Evolutionary conservation across 1,284 basidiomycete species (phyloP), one percentile per base, ranked within the genome.

Genomic region (Neolentinus lepideus): DNA sequence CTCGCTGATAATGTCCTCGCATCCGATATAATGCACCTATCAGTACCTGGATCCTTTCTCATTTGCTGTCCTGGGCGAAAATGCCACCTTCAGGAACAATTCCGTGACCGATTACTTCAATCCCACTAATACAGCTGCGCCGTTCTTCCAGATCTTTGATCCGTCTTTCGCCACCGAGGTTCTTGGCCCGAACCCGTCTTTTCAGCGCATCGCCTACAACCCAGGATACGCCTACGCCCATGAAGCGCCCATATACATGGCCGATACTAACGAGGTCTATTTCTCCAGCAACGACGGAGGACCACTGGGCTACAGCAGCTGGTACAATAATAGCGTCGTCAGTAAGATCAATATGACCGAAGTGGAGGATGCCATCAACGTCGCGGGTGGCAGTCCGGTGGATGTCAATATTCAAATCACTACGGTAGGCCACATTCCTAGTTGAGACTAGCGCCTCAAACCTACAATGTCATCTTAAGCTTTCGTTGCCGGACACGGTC

Each of bases 131-230:
- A 59, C 70, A 3, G 64, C 71, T 0, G 70, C 81, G 4, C 85
- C 85, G 0, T 81, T 85, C 64, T 87, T 90, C 71, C 86, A 90
- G 64, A 71, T 85, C 56, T 87, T 88, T 63, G 77, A 90, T 62
- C 61, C 69, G 2, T 72, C 68, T 3, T 91, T 91, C 67, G 69
- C 84, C 56, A 53, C 62, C 31, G 55, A 67, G 2, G 72, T 89
- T 59, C 77, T 90, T 2, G 88, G 88, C 0, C 61, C 68, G 6
- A 69, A 72, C 36, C 79, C 88, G 2, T 77, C 78, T 0, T 76
- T 90, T 51, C 75, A 76, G 3, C 67, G 78, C 57, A 76, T 91
- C 22, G 80, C 83, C 0, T 76, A 75, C 1, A 79, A 82, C 59
- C 70, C 75, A 0, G 77, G 77, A 16, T 87, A 80, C 63, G 81